Percentiles rank a stretch among this genome's conserved stretches.
phyloP scores from a whole-genome alignment of 306 rosid species.

The Ormosia semicastrata region DNA sequence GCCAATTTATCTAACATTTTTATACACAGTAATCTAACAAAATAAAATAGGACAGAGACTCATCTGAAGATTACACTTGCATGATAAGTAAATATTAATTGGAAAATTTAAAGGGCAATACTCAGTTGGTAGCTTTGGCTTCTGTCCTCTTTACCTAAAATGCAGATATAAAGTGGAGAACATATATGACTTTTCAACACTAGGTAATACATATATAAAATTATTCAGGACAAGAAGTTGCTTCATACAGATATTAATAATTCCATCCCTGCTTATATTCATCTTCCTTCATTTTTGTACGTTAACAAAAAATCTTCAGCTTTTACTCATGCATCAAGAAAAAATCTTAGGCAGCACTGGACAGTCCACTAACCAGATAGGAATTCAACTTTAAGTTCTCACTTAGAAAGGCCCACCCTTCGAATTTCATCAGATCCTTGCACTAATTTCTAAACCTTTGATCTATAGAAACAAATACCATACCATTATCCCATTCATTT shows the following conservation, averaged over 20 bases:
- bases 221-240: neutral
- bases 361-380: neutral
- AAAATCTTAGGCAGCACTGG: neutral
- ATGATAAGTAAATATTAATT: neutral
- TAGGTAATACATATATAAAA: neutral
- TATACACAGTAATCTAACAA: neutral
- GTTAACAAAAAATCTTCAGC: neutral
- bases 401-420: neutral
- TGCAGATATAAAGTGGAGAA: neutral
- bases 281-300: neutral
- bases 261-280: neutral
- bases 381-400: neutral
- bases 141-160: neutral
- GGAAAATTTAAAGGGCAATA: neutral
- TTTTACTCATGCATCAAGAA: neutral
- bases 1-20: neutral
- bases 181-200: neutral
- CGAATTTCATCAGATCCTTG: neutral
- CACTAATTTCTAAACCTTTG: neutral
- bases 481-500: neutral
- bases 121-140: neutral
- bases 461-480: neutral
- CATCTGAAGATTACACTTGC: neutral
- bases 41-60: neutral
- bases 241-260: neutral